A percentile compares a stretch with the other conserved stretches of the same genome.
phyloP scores from a whole-genome alignment of 2,329 filamentous ascomycete species.

The Xylogone sp. region DNA sequence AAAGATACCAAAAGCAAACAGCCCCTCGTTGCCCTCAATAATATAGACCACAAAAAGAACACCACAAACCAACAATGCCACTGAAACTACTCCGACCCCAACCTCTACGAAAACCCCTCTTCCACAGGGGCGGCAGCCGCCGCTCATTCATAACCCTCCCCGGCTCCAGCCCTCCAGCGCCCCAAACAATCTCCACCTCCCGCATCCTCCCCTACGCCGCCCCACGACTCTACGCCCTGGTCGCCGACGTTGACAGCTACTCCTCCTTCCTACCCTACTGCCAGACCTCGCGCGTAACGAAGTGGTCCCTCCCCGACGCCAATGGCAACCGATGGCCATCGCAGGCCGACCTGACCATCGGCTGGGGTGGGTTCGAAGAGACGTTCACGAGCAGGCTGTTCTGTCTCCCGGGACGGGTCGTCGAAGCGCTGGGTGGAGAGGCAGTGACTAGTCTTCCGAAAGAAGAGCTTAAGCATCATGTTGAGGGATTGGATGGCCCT shows the following conservation, averaged over 20 bases:
- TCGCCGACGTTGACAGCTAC: conserved; percentile 87
- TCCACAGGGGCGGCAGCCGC: conserved; percentile 23
- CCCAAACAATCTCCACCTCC: conserved; percentile 66
- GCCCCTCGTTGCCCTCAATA: too few relatives aligned
- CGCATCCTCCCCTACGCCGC: conserved; percentile 75
- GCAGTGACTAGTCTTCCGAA: conserved; percentile 41
- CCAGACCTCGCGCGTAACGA: conserved; percentile 70
- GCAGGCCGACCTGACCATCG: conserved; percentile 75
- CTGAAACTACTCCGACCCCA: neutral
- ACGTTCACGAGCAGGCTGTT: conserved; percentile 76
- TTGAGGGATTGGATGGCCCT: conserved; percentile 30
- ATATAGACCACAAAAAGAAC: too few relatives aligned
- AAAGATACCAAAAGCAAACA: too few relatives aligned
- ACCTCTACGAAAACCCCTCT: neutral
- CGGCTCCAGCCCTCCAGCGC: conserved; percentile 22
- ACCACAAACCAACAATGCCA: too few relatives aligned
- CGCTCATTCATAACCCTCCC: conserved; percentile 39
- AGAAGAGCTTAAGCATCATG: conserved; percentile 36
- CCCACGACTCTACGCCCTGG: conserved; percentile 71
- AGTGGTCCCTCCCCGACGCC: conserved; percentile 57
- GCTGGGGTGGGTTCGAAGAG: conserved; percentile 81
- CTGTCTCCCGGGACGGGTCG: conserved; percentile 68
- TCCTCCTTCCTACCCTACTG: conserved; percentile 89
- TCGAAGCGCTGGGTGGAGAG: conserved; percentile 72
- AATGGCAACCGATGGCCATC: conserved; percentile 57